These are phyloP conservation scores for Aspergillus sp. DNA, from an alignment of 2,329 filamentous ascomycete genomes.

Conservation along the genomic window DNA sequence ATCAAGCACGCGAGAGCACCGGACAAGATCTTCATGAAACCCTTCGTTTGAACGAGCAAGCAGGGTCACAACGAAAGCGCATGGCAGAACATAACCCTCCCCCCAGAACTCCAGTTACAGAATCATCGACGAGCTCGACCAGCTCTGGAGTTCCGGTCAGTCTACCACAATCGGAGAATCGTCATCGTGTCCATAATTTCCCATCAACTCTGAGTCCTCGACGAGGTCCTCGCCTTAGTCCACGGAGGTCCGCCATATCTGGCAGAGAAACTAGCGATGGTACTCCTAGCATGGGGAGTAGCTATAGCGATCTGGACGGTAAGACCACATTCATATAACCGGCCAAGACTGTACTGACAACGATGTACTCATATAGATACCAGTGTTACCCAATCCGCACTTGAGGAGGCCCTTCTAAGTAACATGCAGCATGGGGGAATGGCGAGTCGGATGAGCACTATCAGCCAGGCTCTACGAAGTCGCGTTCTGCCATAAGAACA, in stretches of 20 bases:
- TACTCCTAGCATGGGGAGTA: conserved; percentile 60
- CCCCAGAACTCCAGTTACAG: conserved; percentile 15
- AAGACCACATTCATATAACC: conserved; percentile 7
- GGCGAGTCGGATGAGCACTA: conserved; percentile 46
- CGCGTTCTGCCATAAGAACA: conserved; percentile 37
- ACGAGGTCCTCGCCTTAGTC: conserved; percentile 45
- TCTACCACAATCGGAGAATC: conserved; percentile 15
- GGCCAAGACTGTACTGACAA: too few relatives aligned
- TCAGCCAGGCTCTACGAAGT: conserved; percentile 52
- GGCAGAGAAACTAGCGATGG: conserved; percentile 48
- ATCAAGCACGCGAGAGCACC: conserved; percentile 13
- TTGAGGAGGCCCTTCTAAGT: conserved; percentile 60
- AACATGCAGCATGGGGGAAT: conserved; percentile 55
- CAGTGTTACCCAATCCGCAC: conserved; percentile 59
- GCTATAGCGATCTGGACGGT: conserved; percentile 63
- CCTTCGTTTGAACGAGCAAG: conserved; percentile 32
- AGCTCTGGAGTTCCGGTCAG: conserved; percentile 31
- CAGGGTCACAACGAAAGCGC: conserved; percentile 21
- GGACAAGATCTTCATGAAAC: conserved; percentile 37
- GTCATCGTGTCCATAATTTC: conserved; percentile 10
- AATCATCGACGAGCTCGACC: conserved; percentile 32
- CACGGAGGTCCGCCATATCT: conserved; percentile 33
- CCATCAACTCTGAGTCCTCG: conserved; percentile 34
- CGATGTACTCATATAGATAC: conserved; percentile 40
- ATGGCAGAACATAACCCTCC: conserved; percentile 18